A percentile compares a stretch with the other conserved stretches of the same genome.
These are phyloP conservation scores for Zygotorulaspora sp. DNA, from an alignment of 805 yeast species.

Conservation along the genomic window DNA sequence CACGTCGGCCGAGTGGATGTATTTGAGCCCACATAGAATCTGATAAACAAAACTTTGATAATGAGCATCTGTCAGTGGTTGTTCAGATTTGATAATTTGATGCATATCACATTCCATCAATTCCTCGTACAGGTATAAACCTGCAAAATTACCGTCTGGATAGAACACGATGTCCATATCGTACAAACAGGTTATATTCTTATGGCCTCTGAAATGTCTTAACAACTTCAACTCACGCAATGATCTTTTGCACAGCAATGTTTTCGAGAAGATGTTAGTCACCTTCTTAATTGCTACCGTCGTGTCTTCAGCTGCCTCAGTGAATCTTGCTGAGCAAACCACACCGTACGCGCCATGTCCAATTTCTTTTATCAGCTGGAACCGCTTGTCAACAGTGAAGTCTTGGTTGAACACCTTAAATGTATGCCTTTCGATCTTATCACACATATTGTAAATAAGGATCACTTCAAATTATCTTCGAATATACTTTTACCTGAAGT, in stretches of 20 bases:
- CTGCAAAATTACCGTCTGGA: slow-evolving; percentile 75
- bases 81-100: slow-evolving; percentile 91
- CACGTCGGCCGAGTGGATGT: slow-evolving; percentile 88
- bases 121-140: slow-evolving; percentile 89
- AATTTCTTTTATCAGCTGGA: slow-evolving; percentile 83
- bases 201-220: slow-evolving; percentile 93
- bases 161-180: slow-evolving; percentile 80
- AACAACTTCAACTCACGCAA: slow-evolving; percentile 83
- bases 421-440: slow-evolving; percentile 40
- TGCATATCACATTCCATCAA: slow-evolving; percentile 99
- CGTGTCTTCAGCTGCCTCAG: slow-evolving; percentile 66
- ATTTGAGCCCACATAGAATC: slow-evolving; percentile 82
- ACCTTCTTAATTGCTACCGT: slow-evolving; percentile 94
- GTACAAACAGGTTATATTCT: slow-evolving; percentile 90
- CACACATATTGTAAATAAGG: too few species aligned
- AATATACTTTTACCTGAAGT: too few species aligned
- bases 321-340: slow-evolving; percentile 88
- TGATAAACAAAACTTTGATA: slow-evolving; percentile 92
- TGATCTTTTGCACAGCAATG: slow-evolving; percentile 87
- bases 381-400: slow-evolving; percentile 83
- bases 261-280: slow-evolving; percentile 88
- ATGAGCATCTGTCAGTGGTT: slow-evolving; percentile 90
- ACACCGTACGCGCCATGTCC: slow-evolving; percentile 99
- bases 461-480: too few species aligned
- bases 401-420: slow-evolving; percentile 82